Conservation (phyloP, 2,329 filamentous ascomycete genomes). For the Rhynchosporium graminicola region DNA sequence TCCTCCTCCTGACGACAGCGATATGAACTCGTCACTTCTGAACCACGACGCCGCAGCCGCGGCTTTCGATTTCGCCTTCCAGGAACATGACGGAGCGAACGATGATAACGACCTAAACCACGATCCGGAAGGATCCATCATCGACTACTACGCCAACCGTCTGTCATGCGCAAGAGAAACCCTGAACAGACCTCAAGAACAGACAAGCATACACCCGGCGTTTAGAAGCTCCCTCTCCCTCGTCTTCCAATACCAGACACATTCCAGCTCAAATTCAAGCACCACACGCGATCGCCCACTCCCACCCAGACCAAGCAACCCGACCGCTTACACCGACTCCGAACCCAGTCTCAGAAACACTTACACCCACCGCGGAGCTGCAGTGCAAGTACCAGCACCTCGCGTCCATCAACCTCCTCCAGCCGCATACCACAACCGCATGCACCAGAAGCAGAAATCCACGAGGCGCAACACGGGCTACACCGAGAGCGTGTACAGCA, state of each 20-base stretch:
- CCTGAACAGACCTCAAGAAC: background rate
- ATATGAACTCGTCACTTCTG: background rate
- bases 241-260: background rate
- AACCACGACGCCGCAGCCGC: background rate
- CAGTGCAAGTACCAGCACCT: background rate
- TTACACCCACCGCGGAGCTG: constrained; percentile 1
- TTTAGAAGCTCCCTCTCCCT: constrained; percentile 23
- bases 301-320: constrained; percentile 8
- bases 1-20: background rate
- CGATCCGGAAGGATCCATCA: constrained; percentile 29
- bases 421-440: background rate
- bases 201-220: constrained; percentile 22
- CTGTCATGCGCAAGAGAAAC: background rate
- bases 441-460: background rate
- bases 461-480: constrained; percentile 3
- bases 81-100: constrained; percentile 10
- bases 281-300: background rate
- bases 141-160: constrained; percentile 20
- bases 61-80: background rate
- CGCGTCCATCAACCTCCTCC: constrained; percentile 3
- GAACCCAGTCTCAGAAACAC: background rate
- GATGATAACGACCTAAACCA: constrained; percentile 11
- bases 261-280: background rate
- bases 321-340: constrained; percentile 6
- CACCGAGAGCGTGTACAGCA: constrained; percentile 12